Evolutionary conservation across 202 grass and related monocot species (phyloP), one percentile per base, ranked within the genome.

Genomic region (Thinopyrum obtusiflorum): DNA sequence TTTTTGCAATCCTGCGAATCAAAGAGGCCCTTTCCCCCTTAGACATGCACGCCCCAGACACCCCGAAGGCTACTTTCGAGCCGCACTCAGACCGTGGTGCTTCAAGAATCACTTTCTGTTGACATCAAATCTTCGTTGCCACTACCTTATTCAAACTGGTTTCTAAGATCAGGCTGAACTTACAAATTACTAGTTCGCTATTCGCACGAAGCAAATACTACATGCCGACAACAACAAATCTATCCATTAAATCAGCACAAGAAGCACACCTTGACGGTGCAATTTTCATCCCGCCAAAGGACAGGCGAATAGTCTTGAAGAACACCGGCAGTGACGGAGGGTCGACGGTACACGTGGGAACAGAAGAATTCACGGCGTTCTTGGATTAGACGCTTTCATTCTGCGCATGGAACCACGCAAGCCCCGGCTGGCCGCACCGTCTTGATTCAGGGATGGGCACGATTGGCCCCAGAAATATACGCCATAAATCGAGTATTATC

Each of bases 401-500:
- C 78, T 89, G 92, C 74, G 68, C 78, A 11, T 80, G 82, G 76
- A 98, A 98, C 95, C 95, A 98, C 36, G 84, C 91, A 39, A 98
- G 93, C 67, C 95, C 95, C 9, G 84, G 89, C 76, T 92, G 89
- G 13, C 69, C 63, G 7, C 93, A 98, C 36, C 36, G 76, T 80
- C 71, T 91, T 15, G 79, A 90, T 73, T 92, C 93, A 0, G 88
- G 81, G 12, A 79, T 78, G 11, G 88, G 26, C 10, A 95, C 84
- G 79, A 98, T 88, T 37, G 95, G 91, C 55, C 95, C 95, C 71
- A 98, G 68, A 67, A 95, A 98, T 88, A 98, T 91, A 18, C 93
- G 95, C 93, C 95, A 98, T 0, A 98, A 28, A 55, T 98, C 93
- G 0, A 98, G 89, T 32, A 98, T 94, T 79, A 98, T 98, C 1